Evolutionary conservation across 768 basidiomycete species (phyloP), one percentile per base, ranked within the genome.

Genomic region (Hortiboletus campestris): DNA sequence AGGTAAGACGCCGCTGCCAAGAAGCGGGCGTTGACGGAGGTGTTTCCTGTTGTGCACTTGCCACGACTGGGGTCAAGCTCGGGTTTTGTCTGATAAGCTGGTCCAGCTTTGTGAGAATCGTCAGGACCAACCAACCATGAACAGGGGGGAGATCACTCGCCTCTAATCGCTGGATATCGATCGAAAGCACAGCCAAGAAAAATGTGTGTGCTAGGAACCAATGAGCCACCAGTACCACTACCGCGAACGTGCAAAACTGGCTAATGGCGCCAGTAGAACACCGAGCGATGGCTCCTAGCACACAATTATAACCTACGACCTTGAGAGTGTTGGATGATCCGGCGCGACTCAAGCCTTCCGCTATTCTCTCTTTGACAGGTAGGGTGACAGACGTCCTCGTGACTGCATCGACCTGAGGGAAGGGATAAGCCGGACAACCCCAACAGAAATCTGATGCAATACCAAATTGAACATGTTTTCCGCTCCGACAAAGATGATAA

Each of bases 401-500:
- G 28, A 96, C 90, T 0, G 91, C 91, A 61, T 92, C 89, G 13
- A 92, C 89, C 91, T 86, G 68, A 41, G 53, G 58, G 25, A 66
- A 55, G 39, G 46, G 57, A 61, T 73, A 66, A 67, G 57, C 49
- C 60, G 65, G 49, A 29, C 53, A 57, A 50, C 52, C 42, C 28
- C 49, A 54, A 63, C 35, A 19, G 39, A 4, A 46, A 43, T 22
- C 16, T 28, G n/a, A 49, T 31, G 35, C 71, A 85, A 59, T 70
- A 94, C 94, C 68, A 99, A 77, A 64, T 87, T 89, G 68, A 94
- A 91, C 95, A 98, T 98, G 64, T 98, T 98, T 75, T 98, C 96
- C 3, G 93, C 90, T 3, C 96, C 96, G 14, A 96, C 89, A 61
- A 98, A 95, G 8, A 94, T 84, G 48, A 99, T 94, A 36, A 97